phyloP scores from a whole-genome alignment of 768 basidiomycete genomes.

The Pisolithus orientalis region DNA sequence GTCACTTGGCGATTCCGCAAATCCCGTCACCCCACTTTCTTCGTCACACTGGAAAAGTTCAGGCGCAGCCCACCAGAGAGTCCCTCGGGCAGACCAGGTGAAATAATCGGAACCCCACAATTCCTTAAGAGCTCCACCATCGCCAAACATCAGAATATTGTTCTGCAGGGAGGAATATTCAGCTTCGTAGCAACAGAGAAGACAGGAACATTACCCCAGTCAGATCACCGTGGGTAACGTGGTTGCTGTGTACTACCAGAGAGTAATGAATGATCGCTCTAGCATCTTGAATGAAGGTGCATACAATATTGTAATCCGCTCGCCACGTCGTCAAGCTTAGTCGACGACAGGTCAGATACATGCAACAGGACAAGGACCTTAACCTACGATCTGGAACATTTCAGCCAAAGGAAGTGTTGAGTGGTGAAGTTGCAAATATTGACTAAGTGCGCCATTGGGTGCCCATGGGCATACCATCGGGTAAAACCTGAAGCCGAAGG shows the following conservation, averaged over 20 bases:
- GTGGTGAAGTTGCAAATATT: constrained; percentile 9
- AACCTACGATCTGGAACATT: constrained; percentile 12
- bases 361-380: constrained; percentile 6
- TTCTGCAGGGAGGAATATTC: constrained; percentile 3
- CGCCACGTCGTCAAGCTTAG: constrained; percentile 9
- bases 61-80: constrained; percentile 39
- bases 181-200: background rate
- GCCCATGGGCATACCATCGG: constrained; percentile 27
- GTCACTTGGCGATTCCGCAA: constrained; percentile 23
- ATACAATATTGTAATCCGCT: constrained; percentile 11
- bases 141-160: constrained; percentile 10
- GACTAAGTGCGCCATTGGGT: constrained; percentile 18
- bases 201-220: constrained; percentile 2
- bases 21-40: background rate
- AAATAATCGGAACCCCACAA: constrained; percentile 16
- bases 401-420: background rate
- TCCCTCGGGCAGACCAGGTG: constrained; percentile 29
- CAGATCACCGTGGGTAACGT: constrained; percentile 14
- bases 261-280: background rate
- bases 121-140: constrained; percentile 30
- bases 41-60: constrained; percentile 25
- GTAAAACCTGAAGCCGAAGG: constrained; percentile 19
- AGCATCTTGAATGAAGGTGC: background rate
- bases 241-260: constrained; percentile 9
- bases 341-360: constrained; percentile 13